phyloP scores from a whole-genome alignment of 2,329 filamentous ascomycete genomes.

The Phyllosticta capitalensis region DNA sequence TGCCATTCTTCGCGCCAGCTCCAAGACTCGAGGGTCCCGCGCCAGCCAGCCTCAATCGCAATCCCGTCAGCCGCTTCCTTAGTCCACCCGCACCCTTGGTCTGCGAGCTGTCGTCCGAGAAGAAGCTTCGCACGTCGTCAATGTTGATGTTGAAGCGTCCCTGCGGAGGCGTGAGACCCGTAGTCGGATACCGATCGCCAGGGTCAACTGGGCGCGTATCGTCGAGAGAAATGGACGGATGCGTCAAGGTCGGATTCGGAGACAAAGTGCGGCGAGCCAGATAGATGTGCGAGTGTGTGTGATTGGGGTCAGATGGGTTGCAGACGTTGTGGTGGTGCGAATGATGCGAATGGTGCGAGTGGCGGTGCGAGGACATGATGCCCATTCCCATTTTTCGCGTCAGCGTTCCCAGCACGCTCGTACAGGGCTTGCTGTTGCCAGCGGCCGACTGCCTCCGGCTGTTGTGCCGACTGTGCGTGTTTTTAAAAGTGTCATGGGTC shows the following conservation, averaged over 20 bases:
- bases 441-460: conserved; percentile 5
- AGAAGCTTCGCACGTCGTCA: conserved; percentile 32
- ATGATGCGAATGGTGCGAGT: neutral
- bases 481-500: conserved; percentile 12
- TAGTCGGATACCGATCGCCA: conserved; percentile 42
- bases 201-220: conserved; percentile 6
- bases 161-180: conserved; percentile 34
- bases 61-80: conserved; percentile 26
- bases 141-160: conserved; percentile 29
- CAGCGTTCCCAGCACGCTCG: conserved; percentile 12
- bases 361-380: neutral
- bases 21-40: neutral
- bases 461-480: conserved; percentile 5
- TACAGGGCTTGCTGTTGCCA: neutral
- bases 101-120: conserved; percentile 29
- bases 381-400: conserved; percentile 12
- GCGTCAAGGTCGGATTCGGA: neutral
- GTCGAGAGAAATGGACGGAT: neutral
- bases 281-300: conserved; percentile 40
- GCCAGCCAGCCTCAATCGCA: conserved; percentile 16
- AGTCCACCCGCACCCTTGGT: conserved; percentile 17
- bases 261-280: conserved; percentile 21
- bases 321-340: neutral
- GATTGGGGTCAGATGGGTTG: conserved; percentile 21
- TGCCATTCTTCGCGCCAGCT: neutral